Evolutionary conservation across 495 filamentous ascomycete species (phyloP), one percentile per base, ranked within the genome.

Genomic region (Letharia columbiana): DNA sequence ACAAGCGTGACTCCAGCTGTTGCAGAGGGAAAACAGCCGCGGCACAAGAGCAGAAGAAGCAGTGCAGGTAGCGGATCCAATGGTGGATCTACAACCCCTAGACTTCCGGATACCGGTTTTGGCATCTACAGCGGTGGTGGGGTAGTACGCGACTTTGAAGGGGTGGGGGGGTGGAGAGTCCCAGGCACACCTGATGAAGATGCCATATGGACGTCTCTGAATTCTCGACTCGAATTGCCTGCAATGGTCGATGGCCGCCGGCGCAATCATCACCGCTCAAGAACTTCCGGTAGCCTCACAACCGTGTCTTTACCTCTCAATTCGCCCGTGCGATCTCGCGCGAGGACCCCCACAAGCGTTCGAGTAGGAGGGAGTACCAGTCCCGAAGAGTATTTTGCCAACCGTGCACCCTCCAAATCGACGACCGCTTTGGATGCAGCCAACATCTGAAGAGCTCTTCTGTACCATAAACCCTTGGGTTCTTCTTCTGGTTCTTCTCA

Each of bases 111-210:
- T 23, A 63, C 62, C 59, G 62, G 72, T 33, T 59, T 69, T 13
- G 69, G 70, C 18, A 69, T 76, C 37, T 74, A 72, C 39, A 66
- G 75, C 50, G 75, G 76, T 70, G 73, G 73, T 15, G 72, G 78
- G 60, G 70, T 82, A 31, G 80, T 82, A 61, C 81, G 90, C 8
- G 91, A 95, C 75, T 95, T 88, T 70, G 91, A 95, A 76, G 91
- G 90, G n/a, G 81, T 95, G 4, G 91, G 91, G 17, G 91, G 91
- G 2, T 31, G 89, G 90, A 79, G 88, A 40, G 39, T 66, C 37
- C 63, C 64, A 28, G 67, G 65, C 72, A 76, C 63, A 70, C 78
- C 71, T 15, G 77, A 81, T 42, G 87, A 91, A 42, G 86, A 90
- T 56, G 77, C 75, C 15, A 78, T 84, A 28, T 95, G 90, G 91